phyloP scores from a whole-genome alignment of 1,284 basidiomycete genomes.

The Stereum hirsutum region DNA sequence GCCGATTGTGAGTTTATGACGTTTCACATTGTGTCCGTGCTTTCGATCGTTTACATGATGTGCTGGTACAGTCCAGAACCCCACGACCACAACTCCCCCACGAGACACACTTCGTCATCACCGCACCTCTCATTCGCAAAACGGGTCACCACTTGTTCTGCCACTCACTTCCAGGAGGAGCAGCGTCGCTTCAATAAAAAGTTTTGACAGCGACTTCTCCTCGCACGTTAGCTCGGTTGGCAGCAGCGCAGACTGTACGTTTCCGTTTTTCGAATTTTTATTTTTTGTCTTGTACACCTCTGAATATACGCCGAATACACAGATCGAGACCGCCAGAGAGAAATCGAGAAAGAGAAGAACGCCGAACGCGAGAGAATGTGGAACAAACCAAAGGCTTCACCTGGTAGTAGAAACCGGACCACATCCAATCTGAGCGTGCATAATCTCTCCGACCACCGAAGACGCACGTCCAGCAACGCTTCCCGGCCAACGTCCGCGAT shows the following conservation, averaged over 20 bases:
- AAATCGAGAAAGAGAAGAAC: slow-evolving; percentile 30
- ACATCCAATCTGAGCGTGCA: slow-evolving; percentile 11
- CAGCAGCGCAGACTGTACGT: slow-evolving; percentile 16
- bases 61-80: too few species aligned
- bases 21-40: too few species aligned
- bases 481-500: slow-evolving; percentile 12
- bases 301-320: too few species aligned
- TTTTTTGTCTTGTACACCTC: slow-evolving; percentile 2
- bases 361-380: slow-evolving; percentile 42
- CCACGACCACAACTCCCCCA: too few species aligned
- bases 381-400: slow-evolving; percentile 40
- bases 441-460: slow-evolving; percentile 6
- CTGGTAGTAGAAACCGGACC: slow-evolving; percentile 9
- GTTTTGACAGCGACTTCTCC: slow-evolving; percentile 9
- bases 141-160: slow-evolving; percentile 8
- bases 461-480: slow-evolving; percentile 15
- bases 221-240: slow-evolving; percentile 12
- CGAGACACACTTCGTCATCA: slow-evolving; percentile 12
- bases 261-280: slow-evolving; percentile 22
- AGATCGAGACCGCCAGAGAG: slow-evolving; percentile 37
- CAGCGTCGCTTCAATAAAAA: slow-evolving; percentile 5
- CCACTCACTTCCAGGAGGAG: slow-evolving; percentile 6
- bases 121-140: slow-evolving; percentile 12
- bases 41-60: too few species aligned
- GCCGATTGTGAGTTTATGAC: too few species aligned